Percentiles rank a stretch among this genome's conserved stretches.
Conservation (phyloP, 768 basidiomycete species). For the Sarcomyxa edulis region DNA sequence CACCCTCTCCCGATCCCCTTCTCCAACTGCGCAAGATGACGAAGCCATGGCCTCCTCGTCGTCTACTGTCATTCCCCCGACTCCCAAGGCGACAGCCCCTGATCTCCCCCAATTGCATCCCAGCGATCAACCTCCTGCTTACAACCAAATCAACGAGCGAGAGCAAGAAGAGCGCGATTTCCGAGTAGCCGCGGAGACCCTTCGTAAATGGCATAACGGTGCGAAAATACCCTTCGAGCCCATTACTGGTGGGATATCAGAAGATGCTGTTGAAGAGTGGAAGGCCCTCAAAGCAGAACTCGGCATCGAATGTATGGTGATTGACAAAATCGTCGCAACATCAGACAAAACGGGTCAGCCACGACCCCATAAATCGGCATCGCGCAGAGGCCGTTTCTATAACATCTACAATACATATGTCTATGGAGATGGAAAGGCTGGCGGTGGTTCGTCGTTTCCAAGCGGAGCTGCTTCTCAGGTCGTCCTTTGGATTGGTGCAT, state of each 20-base stretch:
- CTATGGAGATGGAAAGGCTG: constrained; percentile 37
- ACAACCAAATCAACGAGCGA: constrained; percentile 54
- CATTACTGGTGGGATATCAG: constrained; percentile 52
- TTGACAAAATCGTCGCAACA: constrained; percentile 63
- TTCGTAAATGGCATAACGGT: constrained; percentile 71
- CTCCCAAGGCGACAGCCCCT: constrained; percentile 45
- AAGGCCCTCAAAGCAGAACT: constrained; percentile 73
- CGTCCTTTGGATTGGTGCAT: constrained; percentile 56
- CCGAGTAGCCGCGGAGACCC: constrained; percentile 48
- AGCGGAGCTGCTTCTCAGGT: no score
- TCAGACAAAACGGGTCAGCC: constrained; percentile 20
- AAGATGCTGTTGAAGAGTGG: constrained; percentile 73
- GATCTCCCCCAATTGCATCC: constrained; percentile 23
- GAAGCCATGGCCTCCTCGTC: constrained; percentile 70
- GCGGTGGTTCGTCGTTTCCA: constrained; percentile 23
- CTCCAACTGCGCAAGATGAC: constrained; percentile 43
- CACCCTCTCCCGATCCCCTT: constrained; percentile 35
- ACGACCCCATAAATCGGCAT: constrained; percentile 7
- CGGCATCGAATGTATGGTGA: constrained; percentile 70
- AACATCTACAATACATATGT: constrained; percentile 82
- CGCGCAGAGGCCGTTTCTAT: constrained; percentile 57
- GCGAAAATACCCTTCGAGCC: constrained; percentile 38
- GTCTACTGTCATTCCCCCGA: constrained; percentile 66
- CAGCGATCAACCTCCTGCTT: constrained; percentile 68
- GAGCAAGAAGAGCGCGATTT: constrained; percentile 46